Evolutionary conservation across 179 eudicot species (phyloP).

Genomic region (Heliamphora pulchella): DNA sequence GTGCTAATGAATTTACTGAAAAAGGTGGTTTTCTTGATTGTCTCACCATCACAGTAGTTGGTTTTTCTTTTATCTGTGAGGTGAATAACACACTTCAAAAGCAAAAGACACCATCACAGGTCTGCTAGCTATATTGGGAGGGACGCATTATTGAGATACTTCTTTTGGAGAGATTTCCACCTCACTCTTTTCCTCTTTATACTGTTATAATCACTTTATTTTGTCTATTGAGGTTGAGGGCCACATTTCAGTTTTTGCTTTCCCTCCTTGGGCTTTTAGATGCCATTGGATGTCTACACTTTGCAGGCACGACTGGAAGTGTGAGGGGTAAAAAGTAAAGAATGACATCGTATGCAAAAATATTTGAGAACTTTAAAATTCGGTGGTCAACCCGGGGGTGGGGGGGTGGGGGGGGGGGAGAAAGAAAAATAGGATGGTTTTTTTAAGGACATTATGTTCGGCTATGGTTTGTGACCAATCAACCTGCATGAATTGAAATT

Average conservation of each 20-base stretch:
- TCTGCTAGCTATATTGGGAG: slow-evolving; percentile 24
- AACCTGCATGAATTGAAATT: too few relatives aligned
- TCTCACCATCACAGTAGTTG: slow-evolving; percentile 13
- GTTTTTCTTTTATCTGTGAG: slow-evolving; percentile 17
- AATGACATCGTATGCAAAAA: too few relatives aligned
- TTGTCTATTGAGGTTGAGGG: not conserved
- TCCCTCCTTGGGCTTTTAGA: not conserved
- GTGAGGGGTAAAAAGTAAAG: too few relatives aligned
- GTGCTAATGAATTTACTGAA: slow-evolving; percentile 29
- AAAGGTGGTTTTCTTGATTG: slow-evolving; percentile 27
- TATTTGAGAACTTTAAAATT: too few relatives aligned
- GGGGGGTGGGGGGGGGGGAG: too few relatives aligned
- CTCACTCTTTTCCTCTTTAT: slow-evolving; percentile 15
- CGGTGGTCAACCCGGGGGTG: too few relatives aligned
- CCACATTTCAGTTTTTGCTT: too few relatives aligned
- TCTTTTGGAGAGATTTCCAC: slow-evolving; percentile 16
- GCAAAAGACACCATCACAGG: slow-evolving; percentile 19
- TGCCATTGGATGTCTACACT: not conserved
- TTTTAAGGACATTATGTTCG: too few relatives aligned
- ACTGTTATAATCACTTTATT: not conserved
- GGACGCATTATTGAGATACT: slow-evolving; percentile 14
- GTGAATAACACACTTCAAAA: slow-evolving; percentile 14
- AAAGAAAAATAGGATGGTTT: too few relatives aligned
- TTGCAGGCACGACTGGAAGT: too few relatives aligned
- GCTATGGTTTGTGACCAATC: too few relatives aligned